Conservation (phyloP, 176 grass and related monocot species). For the Rhipidocladum racemiflorum region DNA sequence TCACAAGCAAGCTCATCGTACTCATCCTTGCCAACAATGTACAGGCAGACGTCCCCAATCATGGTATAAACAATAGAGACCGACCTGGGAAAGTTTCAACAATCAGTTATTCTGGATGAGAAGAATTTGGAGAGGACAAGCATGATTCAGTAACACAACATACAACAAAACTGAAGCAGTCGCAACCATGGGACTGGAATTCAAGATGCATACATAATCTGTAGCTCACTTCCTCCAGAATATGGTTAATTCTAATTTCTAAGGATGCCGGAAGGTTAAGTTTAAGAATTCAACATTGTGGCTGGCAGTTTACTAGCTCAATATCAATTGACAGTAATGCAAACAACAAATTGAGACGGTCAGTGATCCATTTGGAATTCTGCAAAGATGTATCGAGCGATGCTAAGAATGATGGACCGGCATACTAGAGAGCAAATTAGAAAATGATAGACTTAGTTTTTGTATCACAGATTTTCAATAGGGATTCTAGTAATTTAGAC, state of each 20-base stretch:
- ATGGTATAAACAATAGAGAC: constrained; percentile 90
- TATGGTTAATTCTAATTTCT: too few relatives aligned
- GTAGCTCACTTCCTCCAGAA: not conserved
- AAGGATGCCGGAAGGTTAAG: not conserved
- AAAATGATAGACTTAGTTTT: not conserved
- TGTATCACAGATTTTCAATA: not conserved
- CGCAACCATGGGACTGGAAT: not conserved
- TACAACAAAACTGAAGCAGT: not conserved
- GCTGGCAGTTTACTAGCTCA: not conserved
- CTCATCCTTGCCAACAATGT: constrained; percentile 97
- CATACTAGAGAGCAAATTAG: not conserved
- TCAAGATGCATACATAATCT: not conserved
- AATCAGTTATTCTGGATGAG: not conserved
- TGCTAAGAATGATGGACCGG: not conserved
- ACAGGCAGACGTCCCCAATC: constrained; percentile 85
- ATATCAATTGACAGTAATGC: not conserved
- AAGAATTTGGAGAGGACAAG: not conserved
- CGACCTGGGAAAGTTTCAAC: constrained; percentile 41
- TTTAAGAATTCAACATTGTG: not conserved
- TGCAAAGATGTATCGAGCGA: not conserved
- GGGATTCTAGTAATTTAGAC: not conserved
- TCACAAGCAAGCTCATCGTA: constrained; percentile 96
- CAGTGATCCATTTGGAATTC: not conserved
- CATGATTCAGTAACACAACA: not conserved
- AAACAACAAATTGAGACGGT: not conserved